These are phyloP conservation scores for Daldinia grandis DNA, from an alignment of 495 filamentous ascomycete species.

Conservation along the genomic window DNA sequence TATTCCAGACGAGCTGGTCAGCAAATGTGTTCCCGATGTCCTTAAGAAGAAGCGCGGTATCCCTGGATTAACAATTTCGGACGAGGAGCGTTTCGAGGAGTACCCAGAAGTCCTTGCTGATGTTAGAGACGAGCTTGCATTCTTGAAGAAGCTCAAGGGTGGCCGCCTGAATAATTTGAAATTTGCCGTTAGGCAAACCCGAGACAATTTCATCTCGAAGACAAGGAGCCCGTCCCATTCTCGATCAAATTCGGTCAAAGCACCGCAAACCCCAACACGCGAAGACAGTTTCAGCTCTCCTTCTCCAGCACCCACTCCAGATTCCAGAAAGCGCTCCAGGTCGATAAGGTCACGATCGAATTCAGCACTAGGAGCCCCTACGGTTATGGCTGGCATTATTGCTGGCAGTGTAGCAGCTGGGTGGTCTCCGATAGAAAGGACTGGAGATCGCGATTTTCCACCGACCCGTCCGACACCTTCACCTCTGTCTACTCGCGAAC, in stretches of 20 bases:
- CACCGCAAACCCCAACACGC: constrained; percentile 72
- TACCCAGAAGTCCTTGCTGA: constrained; percentile 78
- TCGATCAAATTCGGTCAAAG: constrained; percentile 67
- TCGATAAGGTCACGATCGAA: constrained; percentile 85
- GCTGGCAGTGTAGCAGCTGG: constrained; percentile 83
- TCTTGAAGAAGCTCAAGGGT: constrained; percentile 90
- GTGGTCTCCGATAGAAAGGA: constrained; percentile 83
- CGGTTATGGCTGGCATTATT: constrained; percentile 87
- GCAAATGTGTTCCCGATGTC: constrained; percentile 70
- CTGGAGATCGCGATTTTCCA: constrained; percentile 43
- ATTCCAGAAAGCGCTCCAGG: constrained; percentile 71
- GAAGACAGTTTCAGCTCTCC: constrained; percentile 61
- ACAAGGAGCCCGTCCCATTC: constrained; percentile 80
- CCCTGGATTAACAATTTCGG: constrained; percentile 69
- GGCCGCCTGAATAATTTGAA: constrained; percentile 87
- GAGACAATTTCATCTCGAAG: constrained; percentile 73
- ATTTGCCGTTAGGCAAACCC: constrained; percentile 83
- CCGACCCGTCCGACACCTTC: constrained; percentile 42
- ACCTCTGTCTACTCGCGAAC: constrained; percentile 39
- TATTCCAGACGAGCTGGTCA: constrained; percentile 63
- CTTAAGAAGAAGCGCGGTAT: constrained; percentile 68
- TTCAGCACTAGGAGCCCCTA: constrained; percentile 82
- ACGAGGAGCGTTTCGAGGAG: constrained; percentile 73
- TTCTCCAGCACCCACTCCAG: constrained; percentile 70
- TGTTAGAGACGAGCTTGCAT: constrained; percentile 81